phyloP scores from a whole-genome alignment of 2,329 filamentous ascomycete species.

The Fusarium metavorans region DNA sequence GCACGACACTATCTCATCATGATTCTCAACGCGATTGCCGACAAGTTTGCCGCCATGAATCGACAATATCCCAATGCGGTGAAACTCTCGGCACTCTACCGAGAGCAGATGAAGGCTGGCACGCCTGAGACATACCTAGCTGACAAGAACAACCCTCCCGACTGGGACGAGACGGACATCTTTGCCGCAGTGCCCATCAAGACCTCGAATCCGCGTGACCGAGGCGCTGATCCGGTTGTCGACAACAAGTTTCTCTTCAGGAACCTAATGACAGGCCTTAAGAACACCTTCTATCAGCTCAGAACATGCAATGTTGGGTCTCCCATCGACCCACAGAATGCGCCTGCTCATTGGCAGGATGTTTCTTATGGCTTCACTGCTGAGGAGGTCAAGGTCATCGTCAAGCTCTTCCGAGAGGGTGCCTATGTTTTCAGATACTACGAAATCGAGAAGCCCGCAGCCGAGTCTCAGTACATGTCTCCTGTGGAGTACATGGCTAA shows the following conservation, averaged over 20 bases:
- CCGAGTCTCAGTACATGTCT: conserved; percentile 80
- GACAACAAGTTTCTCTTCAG: conserved; percentile 99
- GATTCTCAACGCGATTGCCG: conserved; percentile 97
- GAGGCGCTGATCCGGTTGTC: conserved; percentile 87
- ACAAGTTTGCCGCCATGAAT: conserved; percentile 99
- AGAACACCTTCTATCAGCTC: conserved; percentile 96
- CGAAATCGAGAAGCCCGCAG: conserved; percentile 82
- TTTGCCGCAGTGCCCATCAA: conserved; percentile 97
- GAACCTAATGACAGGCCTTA: conserved; percentile 93
- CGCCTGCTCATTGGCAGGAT: conserved; percentile 92
- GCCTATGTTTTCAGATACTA: conserved; percentile 98
- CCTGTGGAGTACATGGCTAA: conserved; percentile 94
- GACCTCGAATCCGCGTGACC: conserved; percentile 89
- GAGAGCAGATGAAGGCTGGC: conserved; percentile 73
- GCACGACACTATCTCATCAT: conserved; percentile 96
- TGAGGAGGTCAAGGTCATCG: conserved; percentile 95
- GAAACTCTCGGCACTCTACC: conserved; percentile 85
- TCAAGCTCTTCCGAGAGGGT: conserved; percentile 97
- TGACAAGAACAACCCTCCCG: conserved; percentile 82
- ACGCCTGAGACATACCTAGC: conserved; percentile 84
- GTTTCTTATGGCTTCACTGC: conserved; percentile 97
- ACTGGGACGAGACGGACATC: conserved; percentile 99
- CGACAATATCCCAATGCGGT: conserved; percentile 94
- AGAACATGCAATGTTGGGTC: conserved; percentile 85
- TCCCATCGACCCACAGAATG: conserved; percentile 79